phyloP scores from a whole-genome alignment of 2,329 filamentous ascomycete genomes.

The Colletotrichum sp. region DNA sequence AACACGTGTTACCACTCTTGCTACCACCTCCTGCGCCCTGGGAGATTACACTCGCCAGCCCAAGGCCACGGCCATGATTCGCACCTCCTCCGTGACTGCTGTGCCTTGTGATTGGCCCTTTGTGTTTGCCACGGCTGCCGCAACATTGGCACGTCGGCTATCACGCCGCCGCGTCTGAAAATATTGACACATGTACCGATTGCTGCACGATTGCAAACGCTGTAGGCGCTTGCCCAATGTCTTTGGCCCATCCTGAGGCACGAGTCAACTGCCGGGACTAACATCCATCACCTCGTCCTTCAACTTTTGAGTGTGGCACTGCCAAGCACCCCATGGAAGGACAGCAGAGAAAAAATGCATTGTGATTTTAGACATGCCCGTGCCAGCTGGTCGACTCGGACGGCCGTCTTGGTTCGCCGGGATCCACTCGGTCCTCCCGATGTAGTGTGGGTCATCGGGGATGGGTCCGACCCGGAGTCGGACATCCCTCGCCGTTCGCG shows the following conservation, averaged over 20 bases:
- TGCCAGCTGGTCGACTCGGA: neutral
- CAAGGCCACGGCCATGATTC: neutral
- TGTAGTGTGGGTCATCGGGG: neutral
- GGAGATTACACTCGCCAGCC: neutral
- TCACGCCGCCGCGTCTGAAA: neutral
- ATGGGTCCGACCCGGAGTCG: neutral
- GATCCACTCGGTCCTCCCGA: neutral
- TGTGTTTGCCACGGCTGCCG: neutral
- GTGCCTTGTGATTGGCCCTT: neutral
- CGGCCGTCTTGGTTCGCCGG: neutral
- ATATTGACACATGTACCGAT: constrained; percentile 26
- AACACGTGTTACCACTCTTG: constrained; percentile 21
- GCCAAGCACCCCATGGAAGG: neutral
- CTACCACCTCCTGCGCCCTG: neutral
- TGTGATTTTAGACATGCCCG: neutral
- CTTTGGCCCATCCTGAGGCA: neutral
- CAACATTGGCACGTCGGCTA: neutral
- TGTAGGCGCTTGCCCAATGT: constrained; percentile 25
- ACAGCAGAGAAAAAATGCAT: neutral
- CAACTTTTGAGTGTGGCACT: neutral
- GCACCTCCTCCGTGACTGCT: neutral
- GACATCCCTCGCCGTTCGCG: neutral
- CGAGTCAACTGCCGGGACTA: neutral
- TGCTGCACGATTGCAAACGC: neutral
- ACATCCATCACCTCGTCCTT: neutral